These are phyloP conservation scores for Mycothermus thermophilus DNA, from an alignment of 495 filamentous ascomycete genomes.

Conservation along the genomic window DNA sequence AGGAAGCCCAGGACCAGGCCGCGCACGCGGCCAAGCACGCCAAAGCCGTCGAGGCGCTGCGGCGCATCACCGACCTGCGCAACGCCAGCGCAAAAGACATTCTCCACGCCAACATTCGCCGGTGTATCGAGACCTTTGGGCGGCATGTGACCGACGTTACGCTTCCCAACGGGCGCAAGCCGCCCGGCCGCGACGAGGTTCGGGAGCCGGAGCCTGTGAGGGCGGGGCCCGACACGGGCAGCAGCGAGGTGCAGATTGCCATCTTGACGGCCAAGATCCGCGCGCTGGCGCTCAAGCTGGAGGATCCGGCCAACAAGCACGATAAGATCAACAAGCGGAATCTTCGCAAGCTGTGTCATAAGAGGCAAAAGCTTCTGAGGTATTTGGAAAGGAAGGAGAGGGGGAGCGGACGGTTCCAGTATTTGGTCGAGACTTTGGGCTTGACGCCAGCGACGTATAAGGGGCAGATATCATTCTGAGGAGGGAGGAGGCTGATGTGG, in stretches of 20 bases:
- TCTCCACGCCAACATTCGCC: constrained; percentile 61
- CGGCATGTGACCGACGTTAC: constrained; percentile 72
- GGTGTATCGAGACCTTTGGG: constrained; percentile 78
- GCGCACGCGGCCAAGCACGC: constrained; percentile 33
- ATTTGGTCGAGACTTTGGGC: constrained; percentile 68
- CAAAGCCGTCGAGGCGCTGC: constrained; percentile 50
- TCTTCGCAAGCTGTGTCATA: constrained; percentile 70
- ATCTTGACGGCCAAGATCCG: constrained; percentile 90
- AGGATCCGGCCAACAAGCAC: constrained; percentile 37
- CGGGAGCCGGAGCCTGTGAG: constrained; percentile 44
- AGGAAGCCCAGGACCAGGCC: constrained; percentile 23
- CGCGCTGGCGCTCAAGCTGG: constrained; percentile 51
- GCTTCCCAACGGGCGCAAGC: constrained; percentile 39
- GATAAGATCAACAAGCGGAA: constrained; percentile 95
- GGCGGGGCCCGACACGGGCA: constrained; percentile 80
- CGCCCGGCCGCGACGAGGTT: constrained; percentile 25
- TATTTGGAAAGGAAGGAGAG: constrained; percentile 84
- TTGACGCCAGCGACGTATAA: constrained; percentile 77
- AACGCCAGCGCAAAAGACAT: constrained; percentile 65
- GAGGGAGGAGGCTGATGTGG: background rate
- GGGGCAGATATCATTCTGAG: constrained; percentile 67
- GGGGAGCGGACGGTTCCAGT: constrained; percentile 75
- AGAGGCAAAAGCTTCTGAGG: constrained; percentile 69
- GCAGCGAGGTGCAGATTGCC: constrained; percentile 91
- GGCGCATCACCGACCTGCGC: constrained; percentile 57